Evolutionary conservation across 495 filamentous ascomycete genomes (phyloP).

Genomic region (Alectoria sarmentosa): DNA sequence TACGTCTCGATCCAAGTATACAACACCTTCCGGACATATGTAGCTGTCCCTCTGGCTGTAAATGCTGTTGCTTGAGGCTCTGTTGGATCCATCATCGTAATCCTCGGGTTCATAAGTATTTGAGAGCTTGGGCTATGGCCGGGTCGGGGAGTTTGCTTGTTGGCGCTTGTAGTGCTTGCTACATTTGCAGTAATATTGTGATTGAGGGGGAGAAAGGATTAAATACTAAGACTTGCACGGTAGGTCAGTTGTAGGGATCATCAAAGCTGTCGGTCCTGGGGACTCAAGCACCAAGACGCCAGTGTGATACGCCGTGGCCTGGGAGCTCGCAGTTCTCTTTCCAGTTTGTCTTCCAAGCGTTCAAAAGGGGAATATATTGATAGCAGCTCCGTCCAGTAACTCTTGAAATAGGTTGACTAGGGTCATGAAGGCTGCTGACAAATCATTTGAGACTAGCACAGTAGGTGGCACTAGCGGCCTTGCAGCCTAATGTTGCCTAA

Average conservation of each 20-base stretch:
- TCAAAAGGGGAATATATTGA: too few relatives aligned
- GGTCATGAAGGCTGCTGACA: too few relatives aligned
- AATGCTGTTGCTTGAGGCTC: background rate
- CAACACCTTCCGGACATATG: conserved; percentile 41
- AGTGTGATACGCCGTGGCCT: too few relatives aligned
- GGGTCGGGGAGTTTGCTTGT: background rate
- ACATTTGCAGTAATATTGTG: background rate
- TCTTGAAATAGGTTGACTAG: too few relatives aligned
- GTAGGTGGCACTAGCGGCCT: too few relatives aligned
- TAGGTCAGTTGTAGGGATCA: too few relatives aligned
- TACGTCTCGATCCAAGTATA: conserved; percentile 48
- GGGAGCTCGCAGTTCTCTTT: too few relatives aligned
- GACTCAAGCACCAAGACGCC: too few relatives aligned
- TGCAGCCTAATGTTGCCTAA: background rate
- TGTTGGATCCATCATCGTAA: background rate
- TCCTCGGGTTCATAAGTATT: background rate
- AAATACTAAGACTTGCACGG: background rate
- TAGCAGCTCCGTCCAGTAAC: too few relatives aligned
- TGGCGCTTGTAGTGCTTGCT: background rate
- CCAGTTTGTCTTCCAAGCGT: too few relatives aligned
- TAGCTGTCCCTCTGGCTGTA: conserved; percentile 40
- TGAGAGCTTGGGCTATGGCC: background rate
- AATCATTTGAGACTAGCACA: too few relatives aligned
- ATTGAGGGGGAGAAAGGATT: background rate
- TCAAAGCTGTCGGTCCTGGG: too few relatives aligned